A percentile compares a stretch with the other conserved stretches of the same genome.
These are phyloP conservation scores for Aristolochia contorta DNA, from an alignment of 164 flowering plant species.

Conservation along the genomic window DNA sequence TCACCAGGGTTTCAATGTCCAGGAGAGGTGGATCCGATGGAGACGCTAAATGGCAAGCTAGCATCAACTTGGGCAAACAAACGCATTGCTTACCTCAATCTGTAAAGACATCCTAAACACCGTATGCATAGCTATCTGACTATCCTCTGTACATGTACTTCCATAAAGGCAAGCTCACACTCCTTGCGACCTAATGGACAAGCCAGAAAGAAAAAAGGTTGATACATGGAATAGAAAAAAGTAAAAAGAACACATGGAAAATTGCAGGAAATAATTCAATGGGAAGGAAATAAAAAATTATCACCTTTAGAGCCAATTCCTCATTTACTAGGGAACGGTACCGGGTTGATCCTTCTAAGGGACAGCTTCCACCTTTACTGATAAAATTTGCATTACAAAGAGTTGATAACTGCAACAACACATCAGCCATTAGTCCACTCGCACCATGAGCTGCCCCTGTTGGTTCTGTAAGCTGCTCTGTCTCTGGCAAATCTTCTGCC, in stretches of 20 bases:
- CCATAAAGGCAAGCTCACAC: slow-evolving; percentile 72
- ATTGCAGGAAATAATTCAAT: background rate
- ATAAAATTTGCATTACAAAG: slow-evolving; percentile 88
- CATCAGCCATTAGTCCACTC: slow-evolving; percentile 60
- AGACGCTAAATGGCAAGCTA: too few species aligned
- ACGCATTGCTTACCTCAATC: too few species aligned
- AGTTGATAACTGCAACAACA: slow-evolving; percentile 84
- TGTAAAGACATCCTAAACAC: too few species aligned
- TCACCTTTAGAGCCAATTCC: slow-evolving; percentile 78
- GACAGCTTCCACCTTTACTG: slow-evolving; percentile 80
- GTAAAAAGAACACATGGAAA: background rate
- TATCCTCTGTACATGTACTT: slow-evolving; percentile 70
- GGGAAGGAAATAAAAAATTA: background rate
- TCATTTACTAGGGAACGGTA: slow-evolving; percentile 69
- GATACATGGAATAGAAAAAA: background rate
- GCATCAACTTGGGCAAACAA: too few species aligned
- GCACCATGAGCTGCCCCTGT: slow-evolving; percentile 23
- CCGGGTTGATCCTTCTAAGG: slow-evolving; percentile 77
- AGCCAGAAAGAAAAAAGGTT: background rate
- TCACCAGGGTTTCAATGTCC: too few species aligned
- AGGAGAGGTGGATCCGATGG: too few species aligned
- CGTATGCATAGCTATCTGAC: too few species aligned
- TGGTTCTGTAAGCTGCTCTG: slow-evolving; percentile 28
- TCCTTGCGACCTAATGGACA: slow-evolving; percentile 74
- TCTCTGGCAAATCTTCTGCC: slow-evolving; percentile 37